Base-by-base conservation (phyloP, 768 basidiomycete species). In the Tephrocybe rancida region DNA sequence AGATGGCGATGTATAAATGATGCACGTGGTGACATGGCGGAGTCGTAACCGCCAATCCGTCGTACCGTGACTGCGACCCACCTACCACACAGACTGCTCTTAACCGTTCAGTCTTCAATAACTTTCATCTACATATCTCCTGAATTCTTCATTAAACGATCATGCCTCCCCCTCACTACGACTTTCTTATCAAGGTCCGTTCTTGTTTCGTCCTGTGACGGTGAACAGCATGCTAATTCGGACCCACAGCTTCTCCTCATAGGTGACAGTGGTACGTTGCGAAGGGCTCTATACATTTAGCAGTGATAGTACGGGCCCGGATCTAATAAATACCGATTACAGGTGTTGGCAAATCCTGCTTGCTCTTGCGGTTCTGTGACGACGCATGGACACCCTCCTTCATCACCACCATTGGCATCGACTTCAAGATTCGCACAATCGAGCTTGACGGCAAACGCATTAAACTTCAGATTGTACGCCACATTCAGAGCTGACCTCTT, bases 311-410 rank as follows among this genome's bases (percentile, higher is more conserved):
- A 47, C 37, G 13, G 30, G 30, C 6, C n/a, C n/a, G n/a, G 35
- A 37, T 6, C 7, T 37, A 37, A 37, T 7, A 13, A 16, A 16
- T 5, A 49, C 29, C 16, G 54, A 57, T 46, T 19, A 44, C 62
- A 87, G 94, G 94, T 74, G 95, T 97, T 63, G 94, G 96, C 58
- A 95, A 99, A 80, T 98, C 95, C 24, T 94, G 92, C 75, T 81
- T 95, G n/a, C 79, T 95, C 48, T 83, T 94, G 56, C 89, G 94
- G 60, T 99, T 99, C 85, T 98, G 95, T 70, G 97, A 98, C 78
- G 97, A 99, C 73, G 92, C 95, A 59, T 99, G 95, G 95, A 98
- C 97, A 29, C 95, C 95, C 44, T 95, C 92, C 39, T 98, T 98
- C 79, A 98, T 98, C 74, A 98, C 95, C 52, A 99, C 97, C 52